These are phyloP conservation scores for Aspergillus ochraceoroseus DNA, from an alignment of 2,329 filamentous ascomycete genomes.

Conservation along the genomic window DNA sequence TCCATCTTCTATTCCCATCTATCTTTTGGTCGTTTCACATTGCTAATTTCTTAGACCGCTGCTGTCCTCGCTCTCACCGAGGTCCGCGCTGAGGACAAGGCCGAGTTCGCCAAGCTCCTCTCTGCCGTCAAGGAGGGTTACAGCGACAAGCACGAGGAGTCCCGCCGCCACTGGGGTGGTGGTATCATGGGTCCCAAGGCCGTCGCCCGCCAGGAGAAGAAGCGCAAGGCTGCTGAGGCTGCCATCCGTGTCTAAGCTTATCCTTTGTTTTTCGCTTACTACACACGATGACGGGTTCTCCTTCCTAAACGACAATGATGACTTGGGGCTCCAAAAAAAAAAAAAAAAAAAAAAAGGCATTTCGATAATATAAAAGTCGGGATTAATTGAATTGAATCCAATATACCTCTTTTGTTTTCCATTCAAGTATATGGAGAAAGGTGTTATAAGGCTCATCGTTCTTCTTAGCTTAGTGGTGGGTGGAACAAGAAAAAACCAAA, in stretches of 20 bases:
- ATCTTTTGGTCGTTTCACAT: not conserved
- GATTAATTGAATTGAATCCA: too few relatives aligned
- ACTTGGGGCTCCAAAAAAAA: slow-evolving; percentile 8
- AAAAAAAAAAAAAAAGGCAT: slow-evolving; percentile 22
- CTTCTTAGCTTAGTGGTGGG: slow-evolving; percentile 33
- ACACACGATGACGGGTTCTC: not conserved
- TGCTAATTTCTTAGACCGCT: slow-evolving; percentile 62
- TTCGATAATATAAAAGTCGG: too few relatives aligned
- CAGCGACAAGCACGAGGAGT: slow-evolving; percentile 88
- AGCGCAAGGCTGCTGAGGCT: slow-evolving; percentile 85
- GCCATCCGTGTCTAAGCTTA: slow-evolving; percentile 91
- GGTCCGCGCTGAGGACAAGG: slow-evolving; percentile 97
- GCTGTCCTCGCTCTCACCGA: slow-evolving; percentile 94
- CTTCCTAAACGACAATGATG: slow-evolving; percentile 24
- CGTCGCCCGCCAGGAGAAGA: slow-evolving; percentile 70
- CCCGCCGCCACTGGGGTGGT: slow-evolving; percentile 94
- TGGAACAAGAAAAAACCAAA: slow-evolving; percentile 20
- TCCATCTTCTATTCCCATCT: too few relatives aligned
- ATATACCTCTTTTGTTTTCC: too few relatives aligned
- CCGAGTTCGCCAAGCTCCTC: slow-evolving; percentile 93
- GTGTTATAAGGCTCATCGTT: slow-evolving; percentile 23
- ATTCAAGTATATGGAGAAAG: slow-evolving; percentile 4
- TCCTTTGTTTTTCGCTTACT: slow-evolving; percentile 23
- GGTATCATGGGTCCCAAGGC: slow-evolving; percentile 99
- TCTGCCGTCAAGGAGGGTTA: slow-evolving; percentile 97